Conservation (phyloP, 352 stramenopile species). For the Pythium dissimile region DNA sequence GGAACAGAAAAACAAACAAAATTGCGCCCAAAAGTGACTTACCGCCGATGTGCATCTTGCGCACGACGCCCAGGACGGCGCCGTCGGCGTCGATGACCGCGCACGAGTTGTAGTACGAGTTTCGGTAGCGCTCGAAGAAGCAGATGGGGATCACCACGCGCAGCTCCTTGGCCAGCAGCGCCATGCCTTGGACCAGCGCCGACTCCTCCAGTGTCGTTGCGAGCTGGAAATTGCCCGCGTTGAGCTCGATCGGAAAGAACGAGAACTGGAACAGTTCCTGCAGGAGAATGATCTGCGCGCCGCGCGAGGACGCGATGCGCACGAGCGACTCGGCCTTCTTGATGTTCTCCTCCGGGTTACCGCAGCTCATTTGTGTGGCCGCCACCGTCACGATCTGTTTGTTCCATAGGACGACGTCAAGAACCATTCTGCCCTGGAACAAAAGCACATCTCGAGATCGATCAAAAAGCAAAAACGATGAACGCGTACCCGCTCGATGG, state of each 20-base stretch:
- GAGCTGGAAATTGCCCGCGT: constrained; percentile 83
- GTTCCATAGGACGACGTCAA: no score
- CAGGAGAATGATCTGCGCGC: constrained; percentile 87
- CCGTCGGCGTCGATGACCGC: constrained; percentile 91
- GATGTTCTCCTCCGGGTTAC: constrained; percentile 87
- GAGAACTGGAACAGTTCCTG: constrained; percentile 91
- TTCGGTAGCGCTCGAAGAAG: constrained; percentile 89
- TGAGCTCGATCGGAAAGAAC: constrained; percentile 92
- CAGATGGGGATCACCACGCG: constrained; percentile 89
- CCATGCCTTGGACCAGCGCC: constrained; percentile 84
- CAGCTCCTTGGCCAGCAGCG: constrained; percentile 87
- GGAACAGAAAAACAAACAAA: not conserved
- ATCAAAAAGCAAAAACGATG: not conserved
- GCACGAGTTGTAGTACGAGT: constrained; percentile 93
- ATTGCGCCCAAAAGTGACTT: not conserved
- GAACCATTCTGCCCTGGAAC: no score
- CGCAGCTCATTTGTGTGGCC: constrained; percentile 86
- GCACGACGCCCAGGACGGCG: constrained; percentile 72
- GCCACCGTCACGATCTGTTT: constrained; percentile 85
- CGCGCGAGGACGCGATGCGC: constrained; percentile 82
- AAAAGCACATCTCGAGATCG: not conserved
- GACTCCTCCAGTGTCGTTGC: constrained; percentile 84
- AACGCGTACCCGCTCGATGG: constrained; percentile 50
- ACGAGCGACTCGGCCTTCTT: constrained; percentile 89
- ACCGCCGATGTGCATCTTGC: constrained; percentile 91